Conservation (phyloP, 352 stramenopile genomes). For the Aphanomyces euteiches region DNA sequence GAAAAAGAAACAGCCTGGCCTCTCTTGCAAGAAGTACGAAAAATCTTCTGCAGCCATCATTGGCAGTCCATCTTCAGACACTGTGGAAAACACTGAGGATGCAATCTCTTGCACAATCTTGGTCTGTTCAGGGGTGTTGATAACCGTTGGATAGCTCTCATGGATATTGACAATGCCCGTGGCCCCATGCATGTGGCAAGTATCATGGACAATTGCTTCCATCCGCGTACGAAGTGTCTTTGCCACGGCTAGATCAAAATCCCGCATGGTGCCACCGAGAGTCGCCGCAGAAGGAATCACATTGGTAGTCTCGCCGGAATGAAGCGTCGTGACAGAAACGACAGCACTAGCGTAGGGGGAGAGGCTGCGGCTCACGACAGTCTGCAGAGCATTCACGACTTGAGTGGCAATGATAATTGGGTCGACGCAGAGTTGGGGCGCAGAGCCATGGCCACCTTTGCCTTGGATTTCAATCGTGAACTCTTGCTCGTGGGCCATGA, state of each 20-base stretch:
- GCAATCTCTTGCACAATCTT: conserved; percentile 69
- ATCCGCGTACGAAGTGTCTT: conserved; percentile 80
- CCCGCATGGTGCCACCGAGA: conserved; percentile 90
- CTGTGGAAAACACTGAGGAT: conserved; percentile 62
- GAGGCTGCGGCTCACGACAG: conserved; percentile 87
- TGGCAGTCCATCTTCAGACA: conserved; percentile 72
- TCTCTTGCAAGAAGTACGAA: conserved; percentile 82
- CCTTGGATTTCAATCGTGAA: conserved; percentile 91
- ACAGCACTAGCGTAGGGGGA: conserved; percentile 91
- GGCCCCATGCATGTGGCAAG: conserved; percentile 73
- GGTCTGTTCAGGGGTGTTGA: conserved; percentile 79
- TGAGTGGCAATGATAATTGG: conserved; percentile 87
- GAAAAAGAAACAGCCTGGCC: conserved; percentile 84
- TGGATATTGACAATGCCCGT: conserved; percentile 57
- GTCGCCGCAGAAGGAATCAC: conserved; percentile 87
- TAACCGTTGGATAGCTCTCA: conserved; percentile 70
- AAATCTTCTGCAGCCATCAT: conserved; percentile 96
- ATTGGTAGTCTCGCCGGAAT: conserved; percentile 92
- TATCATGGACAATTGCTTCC: conserved; percentile 80
- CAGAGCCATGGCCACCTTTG: conserved; percentile 91
- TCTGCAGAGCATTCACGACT: conserved; percentile 91
- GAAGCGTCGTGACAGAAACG: conserved; percentile 88
- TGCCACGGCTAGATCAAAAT: conserved; percentile 85
- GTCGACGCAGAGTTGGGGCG: conserved; percentile 89
- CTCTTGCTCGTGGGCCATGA: conserved; percentile 90